Conservation (phyloP, 2,329 filamentous ascomycete genomes). For the Trematosphaeria pertusa region DNA sequence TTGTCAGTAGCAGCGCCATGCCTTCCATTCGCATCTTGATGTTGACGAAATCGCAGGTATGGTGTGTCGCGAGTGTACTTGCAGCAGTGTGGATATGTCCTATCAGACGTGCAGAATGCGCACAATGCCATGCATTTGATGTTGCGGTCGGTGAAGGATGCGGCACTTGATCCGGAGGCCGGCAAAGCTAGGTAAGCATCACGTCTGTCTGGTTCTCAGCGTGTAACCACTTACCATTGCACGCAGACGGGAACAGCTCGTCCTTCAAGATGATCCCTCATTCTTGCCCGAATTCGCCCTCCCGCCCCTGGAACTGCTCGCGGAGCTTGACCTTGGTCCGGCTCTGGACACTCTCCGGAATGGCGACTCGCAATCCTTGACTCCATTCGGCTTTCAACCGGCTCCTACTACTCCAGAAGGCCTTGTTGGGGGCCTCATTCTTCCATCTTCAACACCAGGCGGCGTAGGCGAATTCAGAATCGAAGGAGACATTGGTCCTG, state of each 20-base stretch:
- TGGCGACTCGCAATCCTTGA: constrained; percentile 48
- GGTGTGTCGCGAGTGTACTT: constrained; percentile 85
- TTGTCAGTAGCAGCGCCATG: constrained; percentile 60
- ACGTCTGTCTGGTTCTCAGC: background rate
- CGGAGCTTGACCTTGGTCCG: constrained; percentile 49
- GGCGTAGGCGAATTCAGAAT: constrained; percentile 49
- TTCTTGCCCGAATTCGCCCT: constrained; percentile 74
- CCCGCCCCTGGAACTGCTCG: constrained; percentile 64
- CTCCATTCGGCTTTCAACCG: constrained; percentile 40
- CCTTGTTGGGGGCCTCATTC: constrained; percentile 45
- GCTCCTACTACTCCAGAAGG: constrained; percentile 27
- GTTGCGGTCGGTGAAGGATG: constrained; percentile 63
- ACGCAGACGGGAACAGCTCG: constrained; percentile 73
- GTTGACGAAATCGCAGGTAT: constrained; percentile 31
- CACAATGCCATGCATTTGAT: constrained; percentile 76
- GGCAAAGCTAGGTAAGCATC: constrained; percentile 72
- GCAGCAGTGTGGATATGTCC: constrained; percentile 86
- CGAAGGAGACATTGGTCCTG: constrained; percentile 52
- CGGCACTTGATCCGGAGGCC: constrained; percentile 72
- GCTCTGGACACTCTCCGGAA: constrained; percentile 44
- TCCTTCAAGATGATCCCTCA: constrained; percentile 80
- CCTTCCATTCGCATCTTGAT: constrained; percentile 3
- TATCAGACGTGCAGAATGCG: constrained; percentile 78
- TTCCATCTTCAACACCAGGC: constrained; percentile 58
- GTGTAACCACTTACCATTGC: constrained; percentile 5